phyloP scores from a whole-genome alignment of 2,329 filamentous ascomycete species.

The Microthyrium microscopicum region DNA sequence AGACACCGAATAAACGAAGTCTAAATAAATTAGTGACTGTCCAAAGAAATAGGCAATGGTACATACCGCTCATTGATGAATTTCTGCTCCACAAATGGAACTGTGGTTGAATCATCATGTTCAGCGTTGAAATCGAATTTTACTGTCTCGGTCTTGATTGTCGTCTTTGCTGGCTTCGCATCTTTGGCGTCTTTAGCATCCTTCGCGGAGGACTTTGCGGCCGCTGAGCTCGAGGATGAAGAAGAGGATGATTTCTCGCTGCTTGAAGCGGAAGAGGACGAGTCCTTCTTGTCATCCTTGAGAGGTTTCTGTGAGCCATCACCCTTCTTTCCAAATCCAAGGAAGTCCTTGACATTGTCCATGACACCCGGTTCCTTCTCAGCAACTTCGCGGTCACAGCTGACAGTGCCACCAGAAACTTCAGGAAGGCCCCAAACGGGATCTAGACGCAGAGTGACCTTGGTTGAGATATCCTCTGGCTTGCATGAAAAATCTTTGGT shows the following conservation, averaged over 20 bases:
- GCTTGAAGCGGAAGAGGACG: constrained; percentile 25
- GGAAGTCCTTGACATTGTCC: constrained; percentile 88
- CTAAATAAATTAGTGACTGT: constrained; percentile 23
- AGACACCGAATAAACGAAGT: constrained; percentile 68
- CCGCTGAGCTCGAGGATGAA: constrained; percentile 22
- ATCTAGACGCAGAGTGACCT: constrained; percentile 58
- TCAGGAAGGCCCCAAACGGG: constrained; percentile 64
- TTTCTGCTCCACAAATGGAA: constrained; percentile 42
- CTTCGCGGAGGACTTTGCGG: constrained; percentile 30
- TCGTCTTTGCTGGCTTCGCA: constrained; percentile 25
- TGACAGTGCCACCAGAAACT: constrained; percentile 56
- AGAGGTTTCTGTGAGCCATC: constrained; percentile 56
- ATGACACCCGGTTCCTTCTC: constrained; percentile 68
- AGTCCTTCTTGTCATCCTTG: constrained; percentile 37
- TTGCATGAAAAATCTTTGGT: constrained; percentile 65
- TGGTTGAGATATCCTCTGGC: constrained; percentile 61
- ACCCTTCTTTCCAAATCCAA: constrained; percentile 85
- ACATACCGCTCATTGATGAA: constrained; percentile 41
- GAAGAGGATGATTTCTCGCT: constrained; percentile 18
- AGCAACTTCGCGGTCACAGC: constrained; percentile 61
- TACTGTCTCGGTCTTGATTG: constrained; percentile 35
- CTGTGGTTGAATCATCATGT: constrained; percentile 33
- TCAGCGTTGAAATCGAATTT: constrained; percentile 30
- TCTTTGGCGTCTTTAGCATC: constrained; percentile 24
- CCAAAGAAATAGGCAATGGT: neutral